Base-by-base conservation (phyloP, 768 basidiomycete genomes). In the Saitozyma podzolica region DNA sequence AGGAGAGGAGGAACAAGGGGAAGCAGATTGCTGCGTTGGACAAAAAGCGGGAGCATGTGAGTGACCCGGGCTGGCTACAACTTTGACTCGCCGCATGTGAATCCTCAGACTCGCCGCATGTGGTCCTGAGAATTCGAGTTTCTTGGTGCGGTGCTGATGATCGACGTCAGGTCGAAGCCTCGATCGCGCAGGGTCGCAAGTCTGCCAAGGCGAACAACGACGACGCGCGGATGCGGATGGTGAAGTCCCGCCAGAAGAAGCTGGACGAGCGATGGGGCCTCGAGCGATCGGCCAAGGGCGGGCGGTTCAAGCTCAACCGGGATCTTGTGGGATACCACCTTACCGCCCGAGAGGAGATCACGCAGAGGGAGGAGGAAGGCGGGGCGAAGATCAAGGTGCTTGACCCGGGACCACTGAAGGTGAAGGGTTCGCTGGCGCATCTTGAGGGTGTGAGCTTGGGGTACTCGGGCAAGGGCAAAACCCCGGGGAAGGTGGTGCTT, bases 171-270 rank as follows among this genome's bases (percentile, higher is more conserved):
- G 85, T 88, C 50, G 82, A 85, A 69, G 82, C 82, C 5, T 84
- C 84, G 20, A 88, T 88, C 41, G 82, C 83, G 43, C 82, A 82
- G 54, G 84, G 73, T 2, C 59, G 64, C 40, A 61, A 61, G 51
- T 29, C 58, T 16, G 66, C 65, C 16, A 68, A 70, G 50, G 49
- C 58, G 48, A 67, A 67, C 8, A 67, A 69, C 7, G 74, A 75
- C 61, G 74, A 75, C 19, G 87, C 87, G 64, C 82, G 84, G 51
- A 65, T 14, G 19, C 70, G 80, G 4, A 82, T 83, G 81, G 87
- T 84, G 3, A 84, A 84, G 9, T 84, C 84, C 17, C 79, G 87
- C 9, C 84, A 85, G 72, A 87, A 86, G 78, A 87, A 86, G 78
- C 78, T 84, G 8, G 82, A 83, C 49, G 81, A 82, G 8, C 69